A percentile compares a stretch with the other conserved stretches of the same genome.
These are phyloP conservation scores for Benincasa hispida DNA, from an alignment of 306 rosid species.

Conservation along the genomic window DNA sequence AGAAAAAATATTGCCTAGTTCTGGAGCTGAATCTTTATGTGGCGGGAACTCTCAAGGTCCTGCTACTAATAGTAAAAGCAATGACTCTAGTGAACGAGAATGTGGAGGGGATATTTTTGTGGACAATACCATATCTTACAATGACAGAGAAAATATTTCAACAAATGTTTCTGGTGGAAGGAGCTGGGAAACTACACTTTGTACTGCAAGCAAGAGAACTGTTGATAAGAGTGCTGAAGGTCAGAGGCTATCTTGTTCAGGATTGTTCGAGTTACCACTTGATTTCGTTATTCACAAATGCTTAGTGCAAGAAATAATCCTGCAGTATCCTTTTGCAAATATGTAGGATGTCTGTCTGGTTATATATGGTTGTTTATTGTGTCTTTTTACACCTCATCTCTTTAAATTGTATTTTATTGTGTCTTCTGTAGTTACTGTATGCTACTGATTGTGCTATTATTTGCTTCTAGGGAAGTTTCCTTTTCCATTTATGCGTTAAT, in stretches of 20 bases:
- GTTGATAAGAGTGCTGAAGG: slow-evolving; percentile 18
- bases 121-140: slow-evolving; percentile 17
- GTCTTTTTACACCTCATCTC: slow-evolving; percentile 8
- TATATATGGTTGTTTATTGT: slow-evolving; percentile 6
- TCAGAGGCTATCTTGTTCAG: slow-evolving; percentile 19
- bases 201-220: slow-evolving; percentile 25
- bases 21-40: slow-evolving; percentile 12
- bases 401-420: slow-evolving; percentile 10
- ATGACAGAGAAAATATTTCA: slow-evolving; percentile 12
- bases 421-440: not conserved
- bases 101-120: slow-evolving; percentile 16
- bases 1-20: slow-evolving; percentile 25
- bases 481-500: not conserved
- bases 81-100: slow-evolving; percentile 18
- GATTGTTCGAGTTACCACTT: slow-evolving; percentile 64
- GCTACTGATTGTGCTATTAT: not conserved
- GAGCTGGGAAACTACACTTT: slow-evolving; percentile 77
- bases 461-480: not conserved
- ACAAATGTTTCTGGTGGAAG: slow-evolving; percentile 60
- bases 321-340: slow-evolving; percentile 72
- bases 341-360: slow-evolving; percentile 4
- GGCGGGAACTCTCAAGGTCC: slow-evolving; percentile 16
- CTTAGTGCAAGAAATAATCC: slow-evolving; percentile 73
- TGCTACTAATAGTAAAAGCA: slow-evolving; percentile 18
- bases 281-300: slow-evolving; percentile 85